Base-by-base conservation (phyloP, 2,329 filamentous ascomycete species). In the Arthroderma uncinatum region DNA sequence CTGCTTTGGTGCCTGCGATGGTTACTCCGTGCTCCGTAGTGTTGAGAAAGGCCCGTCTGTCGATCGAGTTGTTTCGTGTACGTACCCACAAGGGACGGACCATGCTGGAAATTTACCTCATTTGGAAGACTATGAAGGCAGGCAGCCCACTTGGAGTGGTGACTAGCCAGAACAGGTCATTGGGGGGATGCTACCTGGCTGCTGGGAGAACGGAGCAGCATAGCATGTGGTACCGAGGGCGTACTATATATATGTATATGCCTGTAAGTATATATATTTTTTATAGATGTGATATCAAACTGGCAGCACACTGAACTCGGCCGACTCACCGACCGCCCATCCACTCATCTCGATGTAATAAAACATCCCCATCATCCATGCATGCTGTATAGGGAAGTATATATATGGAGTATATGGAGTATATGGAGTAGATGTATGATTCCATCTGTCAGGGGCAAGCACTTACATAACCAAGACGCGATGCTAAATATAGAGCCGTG, bases 141-240 rank as follows among this genome's bases (percentile, higher is more conserved):
- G 21, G 44, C 4, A 28, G 44, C 44, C 44, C 44, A 48, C 44
- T 48, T 48, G 44, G 44, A 12, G 10, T 2, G n/a, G 21, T 12
- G 14, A 47, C 44, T 48, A 48, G 44, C 44, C 44, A 25, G n/a
- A 48, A 48, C 25, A 25, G 21, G 44, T n/a, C 12, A 25, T 48
- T 48, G 44, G 25, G 39, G 14, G 44, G 28, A 30, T 48, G 44
- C 7, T 47, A 47, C 42, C 21, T 47, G 42, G 3, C 19, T 19
- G 42, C 42, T 2, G 19, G 44, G 14, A 48, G 21, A 28, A 1
- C 21, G 23, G 10, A 48, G 44, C 21, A 21, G 14, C 5, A 5
- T n/a, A 47, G 12, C 44, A 48, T 48, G 44, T 48, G 44, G 44
- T 48, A 30, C 44, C 44, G 44, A 48, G 44, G 44, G 14, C 39